Evolutionary conservation across 2,329 filamentous ascomycete species (phyloP).

Genomic region (Didymella lethalis): DNA sequence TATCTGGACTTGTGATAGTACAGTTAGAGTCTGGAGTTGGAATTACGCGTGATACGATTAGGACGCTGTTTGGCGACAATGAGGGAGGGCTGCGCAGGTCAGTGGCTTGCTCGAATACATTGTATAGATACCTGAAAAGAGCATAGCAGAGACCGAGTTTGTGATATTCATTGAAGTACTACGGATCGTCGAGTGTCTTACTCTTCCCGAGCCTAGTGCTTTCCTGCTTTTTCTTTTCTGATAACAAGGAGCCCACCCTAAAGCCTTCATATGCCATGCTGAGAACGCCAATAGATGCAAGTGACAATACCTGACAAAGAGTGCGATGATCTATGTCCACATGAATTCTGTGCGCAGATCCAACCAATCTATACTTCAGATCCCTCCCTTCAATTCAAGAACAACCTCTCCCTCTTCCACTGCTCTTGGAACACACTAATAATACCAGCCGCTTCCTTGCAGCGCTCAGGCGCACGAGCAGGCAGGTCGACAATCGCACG

Average conservation of each 20-base stretch:
- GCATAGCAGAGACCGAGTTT: too few relatives aligned
- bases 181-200: too few relatives aligned
- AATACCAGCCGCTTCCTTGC: conserved; percentile 39
- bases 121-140: too few relatives aligned
- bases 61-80: too few relatives aligned
- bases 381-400: conserved; percentile 10
- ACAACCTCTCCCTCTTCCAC: conserved; percentile 42
- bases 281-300: conserved; percentile 14
- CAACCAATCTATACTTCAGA: not conserved
- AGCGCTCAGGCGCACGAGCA: conserved; percentile 38
- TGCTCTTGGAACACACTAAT: conserved; percentile 42
- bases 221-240: not conserved
- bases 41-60: too few relatives aligned
- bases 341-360: not conserved
- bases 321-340: not conserved
- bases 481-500: conserved; percentile 79
- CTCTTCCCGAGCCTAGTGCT: not conserved
- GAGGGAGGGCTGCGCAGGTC: too few relatives aligned
- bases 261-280: conserved; percentile 1
- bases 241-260: not conserved
- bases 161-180: too few relatives aligned
- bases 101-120: too few relatives aligned
- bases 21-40: too few relatives aligned
- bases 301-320: conserved; percentile 14
- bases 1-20: too few relatives aligned